Evolutionary conservation across 208 protist species (phyloP).

Genomic region (Acanthamoeba polyphaga): DNA sequence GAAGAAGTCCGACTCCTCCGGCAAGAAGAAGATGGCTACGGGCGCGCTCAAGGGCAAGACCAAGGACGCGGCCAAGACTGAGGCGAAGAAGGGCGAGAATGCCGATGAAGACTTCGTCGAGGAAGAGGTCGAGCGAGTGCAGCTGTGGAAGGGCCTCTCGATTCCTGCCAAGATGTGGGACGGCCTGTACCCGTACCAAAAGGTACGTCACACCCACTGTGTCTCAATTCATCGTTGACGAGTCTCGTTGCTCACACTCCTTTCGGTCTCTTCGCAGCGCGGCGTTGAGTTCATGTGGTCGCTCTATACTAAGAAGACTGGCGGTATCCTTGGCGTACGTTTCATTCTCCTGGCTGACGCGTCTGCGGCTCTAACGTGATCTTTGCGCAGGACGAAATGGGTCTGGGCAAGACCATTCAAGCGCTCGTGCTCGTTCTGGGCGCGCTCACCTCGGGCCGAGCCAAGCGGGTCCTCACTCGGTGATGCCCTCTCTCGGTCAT

Average conservation of each 20-base stretch:
- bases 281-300: constrained; percentile 74
- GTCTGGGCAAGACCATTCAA: constrained; percentile 73
- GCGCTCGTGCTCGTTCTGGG: constrained; percentile 51
- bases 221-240: neutral
- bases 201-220: neutral
- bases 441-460: constrained; percentile 4
- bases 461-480: constrained; percentile 58
- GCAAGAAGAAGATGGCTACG: neutral
- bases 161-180: constrained; percentile 67
- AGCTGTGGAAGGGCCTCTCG: constrained; percentile 66
- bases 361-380: neutral
- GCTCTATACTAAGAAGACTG: constrained; percentile 69
- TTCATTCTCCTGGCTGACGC: neutral
- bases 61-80: neutral
- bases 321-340: constrained; percentile 71
- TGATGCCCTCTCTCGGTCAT: constrained; percentile 62
- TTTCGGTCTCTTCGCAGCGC: neutral
- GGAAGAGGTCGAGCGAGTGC: constrained; percentile 22
- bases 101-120: constrained; percentile 20
- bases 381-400: constrained; percentile 50
- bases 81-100: neutral
- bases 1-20: neutral
- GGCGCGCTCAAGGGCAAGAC: neutral
- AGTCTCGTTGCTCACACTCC: neutral
- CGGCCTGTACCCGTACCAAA: constrained; percentile 48